Base-by-base conservation (phyloP, 306 rosid genomes). In the Cucurbita argyrosperma region DNA sequence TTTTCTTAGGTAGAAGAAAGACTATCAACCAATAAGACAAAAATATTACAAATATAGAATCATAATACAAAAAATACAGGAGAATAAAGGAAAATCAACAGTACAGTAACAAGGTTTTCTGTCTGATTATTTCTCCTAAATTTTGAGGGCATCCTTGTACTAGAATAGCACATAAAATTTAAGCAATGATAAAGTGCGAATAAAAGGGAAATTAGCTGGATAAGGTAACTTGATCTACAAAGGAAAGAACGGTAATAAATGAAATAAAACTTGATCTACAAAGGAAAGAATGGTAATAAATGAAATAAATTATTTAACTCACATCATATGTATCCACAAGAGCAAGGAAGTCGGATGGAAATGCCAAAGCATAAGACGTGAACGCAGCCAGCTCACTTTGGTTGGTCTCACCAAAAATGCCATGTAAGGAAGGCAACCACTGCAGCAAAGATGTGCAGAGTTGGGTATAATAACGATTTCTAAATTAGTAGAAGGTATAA, bases 301-400 rank as follows among this genome's bases (percentile, higher is more conserved):
- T 40, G 47, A 21, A 45, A 67, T 15, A 8, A 51, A 18, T 4
- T 70, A 21, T 70, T 50, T 50, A 49, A 83, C 91, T 85, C 80
- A 91, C 99, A 81, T 95, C 99, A 81, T 95, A 95, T 42, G 99
- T 95, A 84, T 95, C 99, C 66, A 95, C 99, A 63, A 95, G 99
- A 75, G 97, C 99, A 78, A 91, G 88, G 86, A 95, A 95, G 85
- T 59, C 75, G 70, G 76, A 74, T 74, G 99, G 99, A 80, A 91
- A 95, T 81, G 99, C 99, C 88, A 91, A 81, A 7, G 99, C 99
- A 79, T 95, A 95, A 7, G 99, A 95, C 3, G 84, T 82, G 87
- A 95, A 89, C 23, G 99, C 99, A 76, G 99, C 99, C 77, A 95
- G 77, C 87, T 95, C 99, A 15, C 96, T 91, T 78, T 84, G 99